phyloP scores from a whole-genome alignment of 768 basidiomycete genomes.

The Leccinum boreale region DNA sequence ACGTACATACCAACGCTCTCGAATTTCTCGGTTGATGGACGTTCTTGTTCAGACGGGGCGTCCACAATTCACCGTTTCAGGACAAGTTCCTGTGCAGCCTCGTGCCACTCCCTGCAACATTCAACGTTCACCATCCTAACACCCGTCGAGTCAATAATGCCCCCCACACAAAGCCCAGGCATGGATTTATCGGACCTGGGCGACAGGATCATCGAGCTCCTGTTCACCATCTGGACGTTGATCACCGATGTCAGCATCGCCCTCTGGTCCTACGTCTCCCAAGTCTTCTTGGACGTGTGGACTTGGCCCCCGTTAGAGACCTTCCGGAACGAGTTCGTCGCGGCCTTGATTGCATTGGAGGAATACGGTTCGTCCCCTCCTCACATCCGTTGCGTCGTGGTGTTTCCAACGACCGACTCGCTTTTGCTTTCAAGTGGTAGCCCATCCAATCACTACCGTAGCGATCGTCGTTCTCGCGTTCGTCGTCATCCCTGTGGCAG shows the following conservation, averaged over 20 bases:
- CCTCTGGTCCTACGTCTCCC: constrained; percentile 8
- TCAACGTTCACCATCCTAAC: not conserved
- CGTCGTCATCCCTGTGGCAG: constrained; percentile 4
- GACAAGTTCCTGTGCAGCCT: not conserved
- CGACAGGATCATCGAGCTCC: constrained; percentile 13
- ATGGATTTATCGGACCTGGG: constrained; percentile 16
- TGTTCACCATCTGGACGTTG: constrained; percentile 8
- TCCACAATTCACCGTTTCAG: not conserved
- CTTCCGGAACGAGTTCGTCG: constrained; percentile 15
- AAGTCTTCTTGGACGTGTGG: constrained; percentile 13
- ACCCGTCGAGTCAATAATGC: constrained; percentile 5
- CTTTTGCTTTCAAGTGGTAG: constrained; percentile 1
- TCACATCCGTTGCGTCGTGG: not conserved
- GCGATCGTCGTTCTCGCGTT: constrained; percentile 11
- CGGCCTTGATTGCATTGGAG: constrained; percentile 6
- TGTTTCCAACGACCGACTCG: not conserved
- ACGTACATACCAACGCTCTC: not conserved
- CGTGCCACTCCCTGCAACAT: not conserved
- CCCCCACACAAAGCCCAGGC: constrained; percentile 16
- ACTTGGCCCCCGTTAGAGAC: constrained; percentile 22
- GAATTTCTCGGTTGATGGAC: not conserved
- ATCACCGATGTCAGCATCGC: not conserved
- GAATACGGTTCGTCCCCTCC: constrained; percentile 15
- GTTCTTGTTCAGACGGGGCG: not conserved
- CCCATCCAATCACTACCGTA: constrained; percentile 10